These are phyloP conservation scores for Trichoderma sp. DNA, from an alignment of 2,329 filamentous ascomycete genomes.

Conservation along the genomic window DNA sequence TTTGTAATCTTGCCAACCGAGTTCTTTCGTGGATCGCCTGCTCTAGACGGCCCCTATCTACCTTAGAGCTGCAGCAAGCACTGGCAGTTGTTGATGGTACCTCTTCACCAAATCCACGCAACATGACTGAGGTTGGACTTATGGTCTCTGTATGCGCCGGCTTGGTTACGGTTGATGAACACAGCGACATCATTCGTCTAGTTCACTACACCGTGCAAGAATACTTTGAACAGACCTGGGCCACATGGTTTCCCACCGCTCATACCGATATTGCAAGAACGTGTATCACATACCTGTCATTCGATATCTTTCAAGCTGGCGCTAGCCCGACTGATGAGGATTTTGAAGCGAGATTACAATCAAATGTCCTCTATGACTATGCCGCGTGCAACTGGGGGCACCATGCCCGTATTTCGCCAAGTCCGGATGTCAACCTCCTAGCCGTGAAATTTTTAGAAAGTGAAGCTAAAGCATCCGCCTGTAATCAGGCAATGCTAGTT, in stretches of 20 bases:
- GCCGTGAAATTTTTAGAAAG: neutral
- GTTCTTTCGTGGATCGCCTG: neutral
- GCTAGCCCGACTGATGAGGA: neutral
- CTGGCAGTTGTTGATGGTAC: neutral
- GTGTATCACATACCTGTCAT: neutral
- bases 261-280: neutral
- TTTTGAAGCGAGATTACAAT: neutral
- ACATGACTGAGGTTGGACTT: neutral
- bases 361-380: neutral
- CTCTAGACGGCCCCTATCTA: neutral
- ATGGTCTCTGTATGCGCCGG: neutral
- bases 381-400: neutral
- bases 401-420: neutral
- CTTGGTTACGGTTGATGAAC: neutral
- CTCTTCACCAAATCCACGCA: neutral
- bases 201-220: neutral
- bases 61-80: neutral
- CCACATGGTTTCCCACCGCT: neutral
- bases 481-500: neutral
- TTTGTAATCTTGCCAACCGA: neutral
- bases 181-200: neutral
- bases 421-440: neutral
- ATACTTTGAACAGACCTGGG: neutral
- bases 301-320: neutral
- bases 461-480: neutral